Evolutionary conservation across 139 green algal genomes (phyloP), one percentile per base, ranked within the genome.

Genomic region (Picochlorum sp.): DNA sequence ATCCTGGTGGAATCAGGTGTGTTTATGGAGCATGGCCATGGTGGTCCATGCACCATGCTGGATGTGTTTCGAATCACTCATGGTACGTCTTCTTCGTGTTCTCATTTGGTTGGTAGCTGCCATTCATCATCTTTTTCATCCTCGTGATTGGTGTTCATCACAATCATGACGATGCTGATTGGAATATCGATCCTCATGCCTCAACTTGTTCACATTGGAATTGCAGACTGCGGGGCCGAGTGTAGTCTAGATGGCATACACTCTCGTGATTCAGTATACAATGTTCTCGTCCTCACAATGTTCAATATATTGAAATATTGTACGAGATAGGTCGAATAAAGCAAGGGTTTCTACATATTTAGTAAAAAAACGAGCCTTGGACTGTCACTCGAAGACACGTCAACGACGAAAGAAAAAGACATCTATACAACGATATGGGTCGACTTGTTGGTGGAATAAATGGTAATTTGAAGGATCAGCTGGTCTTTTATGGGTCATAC

Each of bases 401-500:
- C 28, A 30, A 30, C 28, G 28, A 30, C 28, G 28, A 30, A 4
- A 30, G 28, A 30, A 30, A 30, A 30, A 30, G 0, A 30, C 7
- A 30, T 30, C 28, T 30, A 30, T 4, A 30, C 28, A 30, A 1
- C 28, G 28, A 30, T 55, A 21, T 24, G n/a, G n/a, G n/a, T 21
- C 18, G 15, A 24, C 49, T 41, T 13, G 23, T 34, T 10, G 4
- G 13, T 0, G 51, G 21, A 38, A 30, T 34, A 30, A 31, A 78
- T 67, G 49, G 74, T 3, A 52, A 72, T 41, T 45, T 82, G 30
- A 64, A 55, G 20, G 76, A 82, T 21, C 81, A 88, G 72, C 75
- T 92, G 9, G 61, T 66, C 1, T 91, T 91, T 62, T 91, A 91
- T 49, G 84, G 84, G 59, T 58, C 41, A 30, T 91, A 91, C 58